phyloP scores from a whole-genome alignment of 352 stramenopile species.

The Phytopythium montanum region DNA sequence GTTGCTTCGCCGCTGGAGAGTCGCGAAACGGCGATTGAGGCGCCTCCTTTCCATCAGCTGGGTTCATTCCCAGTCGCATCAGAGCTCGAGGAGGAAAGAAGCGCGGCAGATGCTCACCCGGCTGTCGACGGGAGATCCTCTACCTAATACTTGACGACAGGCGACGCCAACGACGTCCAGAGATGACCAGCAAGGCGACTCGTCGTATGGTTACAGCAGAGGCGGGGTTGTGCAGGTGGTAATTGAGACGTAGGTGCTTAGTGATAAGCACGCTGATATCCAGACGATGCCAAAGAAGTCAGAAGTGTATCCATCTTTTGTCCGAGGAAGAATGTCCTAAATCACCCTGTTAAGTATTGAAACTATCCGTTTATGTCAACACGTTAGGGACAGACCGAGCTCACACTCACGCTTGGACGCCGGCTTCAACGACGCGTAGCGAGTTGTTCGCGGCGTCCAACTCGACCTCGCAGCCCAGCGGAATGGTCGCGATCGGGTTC shows the following conservation, averaged over 20 bases:
- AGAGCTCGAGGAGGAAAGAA: neutral
- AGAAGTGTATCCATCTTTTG: neutral
- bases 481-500: constrained; percentile 52
- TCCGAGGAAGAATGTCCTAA: neutral
- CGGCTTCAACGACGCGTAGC: constrained; percentile 29
- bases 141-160: neutral
- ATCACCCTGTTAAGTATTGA: neutral
- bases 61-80: neutral
- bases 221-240: no score
- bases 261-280: neutral
- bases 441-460: constrained; percentile 30
- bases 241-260: neutral
- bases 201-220: neutral
- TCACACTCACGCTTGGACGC: constrained; percentile 9
- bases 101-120: neutral
- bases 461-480: constrained; percentile 35
- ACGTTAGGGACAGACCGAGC: neutral
- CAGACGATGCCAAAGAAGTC: neutral
- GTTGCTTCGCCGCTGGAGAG: neutral
- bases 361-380: neutral
- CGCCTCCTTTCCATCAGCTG: neutral
- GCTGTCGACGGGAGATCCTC: neutral
- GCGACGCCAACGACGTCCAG: neutral
- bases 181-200: neutral
- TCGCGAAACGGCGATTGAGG: neutral